Conservation (phyloP, 352 stramenopile species). For the Phytophthora citricola region DNA sequence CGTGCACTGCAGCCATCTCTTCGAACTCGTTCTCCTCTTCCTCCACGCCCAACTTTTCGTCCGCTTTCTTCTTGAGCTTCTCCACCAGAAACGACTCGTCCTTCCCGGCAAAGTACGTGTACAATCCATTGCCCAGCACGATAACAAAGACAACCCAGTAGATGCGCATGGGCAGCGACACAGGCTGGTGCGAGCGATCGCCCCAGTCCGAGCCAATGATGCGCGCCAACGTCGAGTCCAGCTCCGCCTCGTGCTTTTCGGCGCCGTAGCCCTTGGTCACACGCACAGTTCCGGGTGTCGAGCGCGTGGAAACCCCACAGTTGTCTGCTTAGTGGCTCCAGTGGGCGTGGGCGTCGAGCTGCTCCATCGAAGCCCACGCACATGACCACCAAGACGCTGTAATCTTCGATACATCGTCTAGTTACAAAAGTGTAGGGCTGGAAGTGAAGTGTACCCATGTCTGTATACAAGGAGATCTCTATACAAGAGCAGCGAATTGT, state of each 20-base stretch:
- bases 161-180: conserved; percentile 73
- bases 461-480: background rate
- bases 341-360: conserved; percentile 20
- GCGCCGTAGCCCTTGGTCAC: conserved; percentile 41
- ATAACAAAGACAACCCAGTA: conserved; percentile 74
- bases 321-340: background rate
- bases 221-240: conserved; percentile 66
- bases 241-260: conserved; percentile 49
- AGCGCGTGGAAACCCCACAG: conserved; percentile 11
- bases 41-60: conserved; percentile 55
- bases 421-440: background rate
- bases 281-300: conserved; percentile 44
- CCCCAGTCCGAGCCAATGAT: conserved; percentile 83
- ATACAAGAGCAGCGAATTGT: conserved; percentile 1
- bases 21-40: conserved; percentile 58
- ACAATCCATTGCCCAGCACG: conserved; percentile 66
- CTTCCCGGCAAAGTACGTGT: conserved; percentile 61
- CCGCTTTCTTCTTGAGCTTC: conserved; percentile 60
- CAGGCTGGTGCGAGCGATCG: conserved; percentile 66
- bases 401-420: conserved; percentile 23
- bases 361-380: conserved; percentile 28
- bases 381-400: conserved; percentile 14
- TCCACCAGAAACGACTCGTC: conserved; percentile 65
- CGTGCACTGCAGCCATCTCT: conserved; percentile 27
- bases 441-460: conserved; percentile 6